phyloP scores from a whole-genome alignment of 768 basidiomycete genomes.

The Galerina marginata region DNA sequence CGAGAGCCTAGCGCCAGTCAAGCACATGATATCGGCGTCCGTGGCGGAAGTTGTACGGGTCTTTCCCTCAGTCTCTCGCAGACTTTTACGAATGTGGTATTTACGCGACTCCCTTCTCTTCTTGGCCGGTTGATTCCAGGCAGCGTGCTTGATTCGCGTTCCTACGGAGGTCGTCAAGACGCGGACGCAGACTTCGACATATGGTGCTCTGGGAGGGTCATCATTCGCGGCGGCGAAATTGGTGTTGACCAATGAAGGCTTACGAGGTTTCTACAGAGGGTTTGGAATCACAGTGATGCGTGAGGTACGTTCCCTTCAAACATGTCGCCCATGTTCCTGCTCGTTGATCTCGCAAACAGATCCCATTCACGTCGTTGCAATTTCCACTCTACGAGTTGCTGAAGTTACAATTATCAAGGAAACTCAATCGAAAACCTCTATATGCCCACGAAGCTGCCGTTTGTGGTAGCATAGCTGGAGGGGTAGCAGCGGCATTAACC shows the following conservation, averaged over 20 bases:
- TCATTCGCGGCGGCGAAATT: constrained; percentile 65
- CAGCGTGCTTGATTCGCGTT: constrained; percentile 91
- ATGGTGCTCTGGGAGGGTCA: constrained; percentile 58
- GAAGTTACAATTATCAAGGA: constrained; percentile 67
- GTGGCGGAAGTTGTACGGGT: constrained; percentile 57
- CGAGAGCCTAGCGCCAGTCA: constrained; percentile 65
- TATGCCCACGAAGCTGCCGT: constrained; percentile 79
- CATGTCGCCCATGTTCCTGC: constrained; percentile 32
- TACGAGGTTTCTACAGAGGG: constrained; percentile 86
- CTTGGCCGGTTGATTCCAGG: constrained; percentile 43
- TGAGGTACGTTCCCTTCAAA: constrained; percentile 36
- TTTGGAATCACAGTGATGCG: constrained; percentile 74
- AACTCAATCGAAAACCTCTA: constrained; percentile 58
- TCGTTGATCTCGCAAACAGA: constrained; percentile 50
- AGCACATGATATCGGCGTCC: constrained; percentile 61
- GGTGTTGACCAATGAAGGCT: constrained; percentile 61
- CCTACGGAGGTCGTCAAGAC: constrained; percentile 98
- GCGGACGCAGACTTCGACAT: constrained; percentile 84
- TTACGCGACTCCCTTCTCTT: constrained; percentile 15
- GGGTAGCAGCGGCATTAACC: constrained; percentile 85
- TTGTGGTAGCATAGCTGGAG: constrained; percentile 93
- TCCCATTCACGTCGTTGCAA: constrained; percentile 95
- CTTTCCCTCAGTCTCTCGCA: constrained; percentile 50
- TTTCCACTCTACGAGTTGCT: constrained; percentile 94
- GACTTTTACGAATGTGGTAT: constrained; percentile 43